Conservation (phyloP, 306 rosid genomes). For the Sphenostylis stenocarpa region DNA sequence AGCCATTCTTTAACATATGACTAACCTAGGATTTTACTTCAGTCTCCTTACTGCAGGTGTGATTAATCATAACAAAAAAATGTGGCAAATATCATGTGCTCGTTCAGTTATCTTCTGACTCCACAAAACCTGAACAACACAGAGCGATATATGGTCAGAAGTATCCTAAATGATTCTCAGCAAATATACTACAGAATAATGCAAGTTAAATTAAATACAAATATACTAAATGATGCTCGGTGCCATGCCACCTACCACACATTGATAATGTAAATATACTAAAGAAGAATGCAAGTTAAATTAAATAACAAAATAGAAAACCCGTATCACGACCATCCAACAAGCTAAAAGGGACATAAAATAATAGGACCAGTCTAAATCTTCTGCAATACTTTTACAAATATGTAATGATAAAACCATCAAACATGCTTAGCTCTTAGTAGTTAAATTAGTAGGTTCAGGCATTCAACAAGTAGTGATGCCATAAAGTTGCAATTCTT, state of each 20-base stretch:
- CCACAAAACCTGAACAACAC: constrained; percentile 41
- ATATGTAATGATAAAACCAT: not conserved
- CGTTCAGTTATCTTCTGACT: constrained; percentile 40
- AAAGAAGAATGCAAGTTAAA: constrained; percentile 1
- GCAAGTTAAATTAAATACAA: constrained; percentile 12
- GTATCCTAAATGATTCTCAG: not conserved
- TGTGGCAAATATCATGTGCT: constrained; percentile 22
- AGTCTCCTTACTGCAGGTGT: constrained; percentile 32
- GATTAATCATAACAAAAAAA: constrained; percentile 7
- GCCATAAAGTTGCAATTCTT: constrained; percentile 19
- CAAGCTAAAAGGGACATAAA: not conserved
- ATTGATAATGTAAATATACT: too few species aligned
- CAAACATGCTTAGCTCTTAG: constrained; percentile 20
- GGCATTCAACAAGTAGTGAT: constrained; percentile 12
- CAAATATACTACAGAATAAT: not conserved
- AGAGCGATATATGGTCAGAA: constrained; percentile 28
- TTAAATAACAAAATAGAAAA: constrained; percentile 21
- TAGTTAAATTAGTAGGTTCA: constrained; percentile 1
- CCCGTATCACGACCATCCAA: not conserved
- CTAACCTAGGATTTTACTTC: constrained; percentile 35
- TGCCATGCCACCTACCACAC: too few species aligned
- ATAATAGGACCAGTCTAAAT: not conserved
- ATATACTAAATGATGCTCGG: not conserved
- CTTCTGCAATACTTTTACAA: not conserved
- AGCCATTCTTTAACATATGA: constrained; percentile 74